These are phyloP conservation scores for Colletotrichum graminicola DNA, from an alignment of 2,329 filamentous ascomycete genomes.

Conservation along the genomic window DNA sequence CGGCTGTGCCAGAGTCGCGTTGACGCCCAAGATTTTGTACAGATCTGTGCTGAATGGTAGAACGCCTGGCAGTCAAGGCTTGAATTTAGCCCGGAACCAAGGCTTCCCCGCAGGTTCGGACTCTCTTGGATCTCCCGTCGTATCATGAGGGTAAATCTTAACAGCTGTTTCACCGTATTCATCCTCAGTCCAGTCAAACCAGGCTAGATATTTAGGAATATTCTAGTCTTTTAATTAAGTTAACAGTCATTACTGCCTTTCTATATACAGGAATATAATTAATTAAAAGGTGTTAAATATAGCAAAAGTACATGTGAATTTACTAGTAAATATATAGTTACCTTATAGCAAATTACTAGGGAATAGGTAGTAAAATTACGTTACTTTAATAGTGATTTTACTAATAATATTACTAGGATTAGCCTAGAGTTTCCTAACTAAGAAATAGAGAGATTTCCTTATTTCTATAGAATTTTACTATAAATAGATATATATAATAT, in stretches of 20 bases:
- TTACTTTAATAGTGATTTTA: too few relatives aligned
- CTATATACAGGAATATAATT: background rate
- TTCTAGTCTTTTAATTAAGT: slow-evolving; percentile 60
- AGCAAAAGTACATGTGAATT: too few relatives aligned
- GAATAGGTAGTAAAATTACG: too few relatives aligned
- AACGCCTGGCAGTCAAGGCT: slow-evolving; percentile 53
- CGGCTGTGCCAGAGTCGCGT: slow-evolving; percentile 59
- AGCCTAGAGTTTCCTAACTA: too few relatives aligned
- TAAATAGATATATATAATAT: too few relatives aligned
- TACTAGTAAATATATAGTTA: too few relatives aligned
- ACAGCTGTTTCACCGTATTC: slow-evolving; percentile 53
- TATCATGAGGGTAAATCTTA: slow-evolving; percentile 60
- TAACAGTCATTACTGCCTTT: background rate
- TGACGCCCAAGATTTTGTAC: slow-evolving; percentile 56
- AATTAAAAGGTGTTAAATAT: too few relatives aligned
- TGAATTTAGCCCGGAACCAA: slow-evolving; percentile 61
- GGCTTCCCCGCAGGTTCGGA: slow-evolving; percentile 51
- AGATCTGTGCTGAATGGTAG: slow-evolving; percentile 59
- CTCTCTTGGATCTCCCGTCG: slow-evolving; percentile 48
- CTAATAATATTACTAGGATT: too few relatives aligned
- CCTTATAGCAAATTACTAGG: too few relatives aligned
- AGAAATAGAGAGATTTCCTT: too few relatives aligned
- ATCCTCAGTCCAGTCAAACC: slow-evolving; percentile 59
- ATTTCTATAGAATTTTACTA: too few relatives aligned
- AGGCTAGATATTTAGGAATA: slow-evolving; percentile 66